A percentile compares a stretch with the other conserved stretches of the same genome.
Evolutionary conservation across 2,329 filamentous ascomycete genomes (phyloP).

Genomic region (Stromatinia cepivora): DNA sequence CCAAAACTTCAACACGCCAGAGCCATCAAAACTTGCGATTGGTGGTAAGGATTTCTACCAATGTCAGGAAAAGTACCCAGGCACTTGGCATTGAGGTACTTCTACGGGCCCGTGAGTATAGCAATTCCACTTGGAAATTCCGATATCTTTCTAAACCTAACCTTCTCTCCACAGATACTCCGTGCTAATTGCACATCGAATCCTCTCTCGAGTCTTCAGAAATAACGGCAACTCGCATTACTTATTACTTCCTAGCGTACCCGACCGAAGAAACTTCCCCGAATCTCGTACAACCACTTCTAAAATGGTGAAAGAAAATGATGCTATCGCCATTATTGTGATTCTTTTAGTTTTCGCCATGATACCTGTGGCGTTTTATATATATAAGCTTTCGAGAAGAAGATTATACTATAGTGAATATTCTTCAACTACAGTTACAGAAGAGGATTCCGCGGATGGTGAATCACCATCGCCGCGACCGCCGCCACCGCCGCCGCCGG

Average conservation of each 20-base stretch:
- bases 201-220: neutral
- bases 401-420: neutral
- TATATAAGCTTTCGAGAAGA: neutral
- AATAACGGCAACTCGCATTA: neutral
- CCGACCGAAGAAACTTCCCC: neutral
- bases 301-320: constrained; percentile 5
- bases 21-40: neutral
- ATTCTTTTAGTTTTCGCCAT: constrained; percentile 10
- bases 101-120: neutral
- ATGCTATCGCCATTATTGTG: constrained; percentile 12
- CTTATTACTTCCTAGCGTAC: neutral
- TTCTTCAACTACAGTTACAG: constrained; percentile 2
- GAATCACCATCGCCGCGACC: neutral
- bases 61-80: neutral
- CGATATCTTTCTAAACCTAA: neutral
- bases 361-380: neutral
- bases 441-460: neutral
- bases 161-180: neutral
- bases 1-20: neutral
- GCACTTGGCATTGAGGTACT: neutral
- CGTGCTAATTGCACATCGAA: neutral
- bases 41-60: neutral
- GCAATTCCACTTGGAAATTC: constrained; percentile 7
- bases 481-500: neutral
- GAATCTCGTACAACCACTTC: neutral